Evolutionary conservation across 208 protist species (phyloP).

Genomic region (Trypanosoma brucei): DNA sequence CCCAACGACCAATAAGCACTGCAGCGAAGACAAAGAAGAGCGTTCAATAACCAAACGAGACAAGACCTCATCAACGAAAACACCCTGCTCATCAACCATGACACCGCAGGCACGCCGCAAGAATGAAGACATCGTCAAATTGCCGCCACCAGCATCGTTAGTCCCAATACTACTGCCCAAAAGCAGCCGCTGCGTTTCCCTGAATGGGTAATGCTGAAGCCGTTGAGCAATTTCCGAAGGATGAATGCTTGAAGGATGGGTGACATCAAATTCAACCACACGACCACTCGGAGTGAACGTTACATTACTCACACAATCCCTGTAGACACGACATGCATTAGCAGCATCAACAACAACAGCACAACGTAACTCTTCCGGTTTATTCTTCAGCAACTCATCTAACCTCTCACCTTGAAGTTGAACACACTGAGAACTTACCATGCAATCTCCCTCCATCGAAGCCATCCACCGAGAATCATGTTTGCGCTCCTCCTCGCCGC

Average conservation of each 20-base stretch:
- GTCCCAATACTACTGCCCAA: no score
- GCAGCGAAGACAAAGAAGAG: neutral
- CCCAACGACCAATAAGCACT: neutral
- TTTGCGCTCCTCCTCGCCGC: neutral
- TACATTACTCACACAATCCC: constrained; percentile 7
- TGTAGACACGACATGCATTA: constrained; percentile 1
- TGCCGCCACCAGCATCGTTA: no score
- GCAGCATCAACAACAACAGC: constrained; percentile 11
- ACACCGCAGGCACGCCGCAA: neutral
- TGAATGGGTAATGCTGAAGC: neutral
- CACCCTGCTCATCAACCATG: neutral
- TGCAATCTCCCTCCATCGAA: no score
- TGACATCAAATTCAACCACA: constrained; percentile 13
- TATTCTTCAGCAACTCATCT: neutral
- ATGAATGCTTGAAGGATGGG: neutral
- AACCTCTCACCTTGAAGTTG: neutral
- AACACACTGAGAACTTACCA: constrained; percentile 3
- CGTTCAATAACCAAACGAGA: constrained; percentile 10
- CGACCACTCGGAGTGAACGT: neutral
- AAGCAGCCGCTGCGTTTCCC: neutral
- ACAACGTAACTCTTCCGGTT: constrained; percentile 5
- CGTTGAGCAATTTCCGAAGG: neutral
- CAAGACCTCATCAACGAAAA: neutral
- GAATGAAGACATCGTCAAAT: neutral
- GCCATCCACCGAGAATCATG: neutral